Conservation (phyloP, 805 yeast genomes). For the Ogataea pini region DNA sequence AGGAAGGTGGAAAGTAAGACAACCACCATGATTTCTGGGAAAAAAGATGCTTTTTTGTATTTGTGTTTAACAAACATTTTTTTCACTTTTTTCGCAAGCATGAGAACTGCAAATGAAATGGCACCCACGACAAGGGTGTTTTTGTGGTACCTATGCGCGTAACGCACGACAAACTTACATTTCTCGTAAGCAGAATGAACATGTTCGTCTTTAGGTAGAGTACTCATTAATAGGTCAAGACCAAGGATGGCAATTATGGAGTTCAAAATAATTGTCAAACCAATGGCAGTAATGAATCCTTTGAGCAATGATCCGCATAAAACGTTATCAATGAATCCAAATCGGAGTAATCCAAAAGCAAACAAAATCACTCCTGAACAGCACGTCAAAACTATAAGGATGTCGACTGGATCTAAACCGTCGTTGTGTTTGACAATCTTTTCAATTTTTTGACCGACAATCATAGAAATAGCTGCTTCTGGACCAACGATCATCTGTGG, state of each 20-base stretch:
- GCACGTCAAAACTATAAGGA: conserved; percentile 69
- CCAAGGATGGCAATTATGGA: conserved; percentile 76
- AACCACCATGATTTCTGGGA: conserved; percentile 86
- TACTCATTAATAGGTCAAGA: conserved; percentile 46
- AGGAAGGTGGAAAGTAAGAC: conserved; percentile 61
- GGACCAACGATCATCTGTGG: conserved; percentile 93
- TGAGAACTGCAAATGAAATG: conserved; percentile 47
- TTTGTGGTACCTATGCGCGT: conserved; percentile 50
- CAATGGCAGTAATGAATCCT: conserved; percentile 87
- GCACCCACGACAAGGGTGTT: conserved; percentile 66
- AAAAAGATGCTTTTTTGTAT: conserved; percentile 51
- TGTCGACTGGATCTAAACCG: conserved; percentile 48
- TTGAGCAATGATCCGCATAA: conserved; percentile 73
- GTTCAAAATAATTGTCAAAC: conserved; percentile 77
- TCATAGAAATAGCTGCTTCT: conserved; percentile 82
- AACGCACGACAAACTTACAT: conserved; percentile 51
- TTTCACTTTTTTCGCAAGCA: conserved; percentile 44
- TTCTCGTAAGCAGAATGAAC: conserved; percentile 75
- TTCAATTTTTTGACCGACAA: conserved; percentile 78
- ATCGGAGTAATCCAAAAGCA: conserved; percentile 74
- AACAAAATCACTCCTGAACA: conserved; percentile 73
- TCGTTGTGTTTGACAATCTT: conserved; percentile 47
- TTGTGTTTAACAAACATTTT: conserved; percentile 35
- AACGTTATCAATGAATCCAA: conserved; percentile 83
- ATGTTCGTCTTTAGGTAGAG: conserved; percentile 47